Conservation (phyloP, 768 basidiomycete species). For the Asterophora lycoperdoides region DNA sequence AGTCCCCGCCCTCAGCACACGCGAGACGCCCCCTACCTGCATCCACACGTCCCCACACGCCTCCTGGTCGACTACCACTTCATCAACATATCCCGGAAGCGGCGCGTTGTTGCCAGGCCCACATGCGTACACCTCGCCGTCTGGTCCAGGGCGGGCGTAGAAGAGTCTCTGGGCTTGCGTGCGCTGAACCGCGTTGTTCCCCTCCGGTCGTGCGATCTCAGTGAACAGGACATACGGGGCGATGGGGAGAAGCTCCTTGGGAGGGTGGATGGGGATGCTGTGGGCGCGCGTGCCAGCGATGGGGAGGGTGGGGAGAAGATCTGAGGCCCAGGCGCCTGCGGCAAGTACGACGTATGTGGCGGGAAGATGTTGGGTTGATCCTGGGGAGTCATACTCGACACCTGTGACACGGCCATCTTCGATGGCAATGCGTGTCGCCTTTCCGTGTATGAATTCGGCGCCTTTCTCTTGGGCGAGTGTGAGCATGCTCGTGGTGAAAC, state of each 20-base stretch:
- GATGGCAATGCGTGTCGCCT: conserved; percentile 40
- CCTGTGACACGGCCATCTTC: conserved; percentile 41
- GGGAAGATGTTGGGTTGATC: conserved; percentile 27
- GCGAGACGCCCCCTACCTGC: conserved; percentile 59
- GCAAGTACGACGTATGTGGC: conserved; percentile 72
- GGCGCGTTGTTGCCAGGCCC: conserved; percentile 71
- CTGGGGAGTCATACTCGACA: conserved; percentile 35
- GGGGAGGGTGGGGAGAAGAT: conserved; percentile 51
- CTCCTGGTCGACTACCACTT: conserved; percentile 53
- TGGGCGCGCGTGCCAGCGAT: conserved; percentile 66
- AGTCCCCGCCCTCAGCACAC: conserved; percentile 48
- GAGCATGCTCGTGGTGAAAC: conserved; percentile 71
- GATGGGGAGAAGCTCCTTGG: conserved; percentile 38
- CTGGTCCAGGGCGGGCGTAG: conserved; percentile 66
- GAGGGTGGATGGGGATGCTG: conserved; percentile 61
- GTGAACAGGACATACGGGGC: conserved; percentile 83
- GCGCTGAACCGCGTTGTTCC: conserved; percentile 8
- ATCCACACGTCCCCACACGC: conserved; percentile 54
- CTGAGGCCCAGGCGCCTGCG: conserved; percentile 85
- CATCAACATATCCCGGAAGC: conserved; percentile 67
- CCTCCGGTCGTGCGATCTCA: conserved; percentile 44
- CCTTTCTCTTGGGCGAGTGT: conserved; percentile 56
- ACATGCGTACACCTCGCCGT: conserved; percentile 71
- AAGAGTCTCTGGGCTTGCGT: conserved; percentile 62
- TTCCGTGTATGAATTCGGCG: conserved; percentile 42